Evolutionary conservation across 768 basidiomycete species (phyloP), one percentile per base, ranked within the genome.

Genomic region (Rhodotorula diobovata): DNA sequence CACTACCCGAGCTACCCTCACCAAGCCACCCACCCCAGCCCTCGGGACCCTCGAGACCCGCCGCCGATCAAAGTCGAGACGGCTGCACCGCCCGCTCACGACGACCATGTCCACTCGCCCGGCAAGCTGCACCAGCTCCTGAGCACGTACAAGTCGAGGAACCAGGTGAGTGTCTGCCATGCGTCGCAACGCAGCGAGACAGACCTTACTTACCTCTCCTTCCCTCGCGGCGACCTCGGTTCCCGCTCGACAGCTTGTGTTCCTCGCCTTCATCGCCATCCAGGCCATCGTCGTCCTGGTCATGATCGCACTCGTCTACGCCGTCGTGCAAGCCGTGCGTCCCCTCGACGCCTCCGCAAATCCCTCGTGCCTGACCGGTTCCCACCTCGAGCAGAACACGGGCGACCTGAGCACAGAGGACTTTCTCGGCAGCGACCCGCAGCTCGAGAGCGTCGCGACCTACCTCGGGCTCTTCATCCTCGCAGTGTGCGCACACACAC

Each of bases 391-490:
- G 14, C 66, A 65, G 39, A 62, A 63, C 16, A 74, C 63, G 11
- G 68, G 73, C 35, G 66, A 66, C 32, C 35, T 67, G 16, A 28
- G 30, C 1, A 41, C 67, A 0, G 21, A 48, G 20, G 66, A 64
- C 9, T 20, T 53, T 1, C 48, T 74, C 30, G 54, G 34, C 5
- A 45, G n/a, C n/a, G 66, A 68, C 25, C 74, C 74, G 1, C 45
- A 69, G 25, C 67, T 75, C 28, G 62, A 67, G 35, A 51, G 64
- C 8, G 68, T 75, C 43, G 70, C 70, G 8, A 75, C 74, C 32
- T 75, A 75, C 56, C 51, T 75, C 18, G 61, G 53, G 1, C 67
- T 75, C 58, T 75, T 75, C 65, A 72, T 75, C 61, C 67, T 75
- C 45, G 70, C 74, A 34, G 70, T 66, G 68, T 70, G 4, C 48